These are phyloP conservation scores for Jamesozyma piceae DNA, from an alignment of 805 yeast species.

Conservation along the genomic window DNA sequence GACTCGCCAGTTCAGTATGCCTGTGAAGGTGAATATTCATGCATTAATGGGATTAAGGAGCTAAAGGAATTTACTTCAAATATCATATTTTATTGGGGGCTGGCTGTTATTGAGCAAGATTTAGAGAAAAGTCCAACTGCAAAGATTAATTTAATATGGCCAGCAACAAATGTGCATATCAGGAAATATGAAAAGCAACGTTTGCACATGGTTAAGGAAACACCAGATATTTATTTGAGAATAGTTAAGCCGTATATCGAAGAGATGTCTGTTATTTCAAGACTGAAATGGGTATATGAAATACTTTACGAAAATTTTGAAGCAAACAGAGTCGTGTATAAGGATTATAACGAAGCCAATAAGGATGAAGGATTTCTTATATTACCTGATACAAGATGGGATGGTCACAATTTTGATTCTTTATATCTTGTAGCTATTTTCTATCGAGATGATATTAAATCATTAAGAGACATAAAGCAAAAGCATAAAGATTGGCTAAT, in stretches of 20 bases:
- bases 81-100: slow-evolving; percentile 81
- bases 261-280: slow-evolving; percentile 57
- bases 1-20: slow-evolving; percentile 14
- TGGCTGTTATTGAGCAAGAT: slow-evolving; percentile 40
- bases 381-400: slow-evolving; percentile 98
- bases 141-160: slow-evolving; percentile 71
- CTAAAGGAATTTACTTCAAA: slow-evolving; percentile 47
- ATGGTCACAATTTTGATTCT: slow-evolving; percentile 55
- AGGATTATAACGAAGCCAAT: slow-evolving; percentile 43
- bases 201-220: slow-evolving; percentile 60
- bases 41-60: slow-evolving; percentile 22
- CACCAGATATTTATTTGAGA: slow-evolving; percentile 61
- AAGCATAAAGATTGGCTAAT: slow-evolving; percentile 52
- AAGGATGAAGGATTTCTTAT: slow-evolving; percentile 61
- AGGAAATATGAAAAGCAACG: slow-evolving; percentile 58
- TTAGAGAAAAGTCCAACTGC: slow-evolving; percentile 44
- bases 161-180: slow-evolving; percentile 83
- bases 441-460: slow-evolving; percentile 54
- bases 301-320: slow-evolving; percentile 79
- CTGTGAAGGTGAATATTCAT: slow-evolving; percentile 25
- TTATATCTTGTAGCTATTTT: slow-evolving; percentile 74
- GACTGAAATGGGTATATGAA: slow-evolving; percentile 85
- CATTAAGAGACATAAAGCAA: slow-evolving; percentile 63
- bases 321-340: slow-evolving; percentile 62
- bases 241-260: slow-evolving; percentile 69